Percentiles rank a stretch among this genome's conserved stretches.
Evolutionary conservation across 139 green algal species (phyloP).

Genomic region (Pleodorina starrii): DNA sequence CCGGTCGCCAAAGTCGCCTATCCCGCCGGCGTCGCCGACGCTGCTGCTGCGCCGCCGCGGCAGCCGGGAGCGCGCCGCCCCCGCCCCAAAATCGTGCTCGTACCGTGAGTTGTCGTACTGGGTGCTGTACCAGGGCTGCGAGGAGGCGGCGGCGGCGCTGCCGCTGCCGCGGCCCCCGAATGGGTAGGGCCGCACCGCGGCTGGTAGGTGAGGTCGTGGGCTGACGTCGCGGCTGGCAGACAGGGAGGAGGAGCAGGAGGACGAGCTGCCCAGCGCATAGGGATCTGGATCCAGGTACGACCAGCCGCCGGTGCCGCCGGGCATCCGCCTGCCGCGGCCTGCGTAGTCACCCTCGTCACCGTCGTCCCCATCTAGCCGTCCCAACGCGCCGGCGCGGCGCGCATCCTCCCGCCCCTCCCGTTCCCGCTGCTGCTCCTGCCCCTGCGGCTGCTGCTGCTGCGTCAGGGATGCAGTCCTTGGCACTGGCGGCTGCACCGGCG

Average conservation of each 20-base stretch:
- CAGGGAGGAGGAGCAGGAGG: conserved; percentile 6
- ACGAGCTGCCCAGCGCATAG: not conserved
- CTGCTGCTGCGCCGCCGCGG: not conserved
- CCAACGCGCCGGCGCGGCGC: not conserved
- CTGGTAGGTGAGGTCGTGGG: not conserved
- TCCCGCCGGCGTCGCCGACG: not conserved
- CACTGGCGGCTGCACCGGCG: not conserved
- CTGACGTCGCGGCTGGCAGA: not conserved
- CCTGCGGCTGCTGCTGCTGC: not conserved
- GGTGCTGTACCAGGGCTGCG: conserved; percentile 2
- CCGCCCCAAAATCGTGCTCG: not conserved
- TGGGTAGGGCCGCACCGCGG: too few species aligned
- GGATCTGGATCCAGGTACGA: not conserved
- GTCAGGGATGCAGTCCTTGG: too few species aligned
- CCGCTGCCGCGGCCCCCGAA: not conserved
- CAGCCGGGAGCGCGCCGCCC: not conserved
- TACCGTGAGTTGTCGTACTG: not conserved
- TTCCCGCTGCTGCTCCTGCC: not conserved
- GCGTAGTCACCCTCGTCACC: not conserved
- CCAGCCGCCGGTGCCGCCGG: not conserved
- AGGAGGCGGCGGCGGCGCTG: too few species aligned
- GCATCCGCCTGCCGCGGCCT: not conserved
- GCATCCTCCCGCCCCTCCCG: not conserved
- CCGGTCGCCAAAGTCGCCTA: too few species aligned
- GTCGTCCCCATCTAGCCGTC: not conserved